These are phyloP conservation scores for Pseudoperonospora humuli DNA, from an alignment of 352 stramenopile species.

Conservation along the genomic window DNA sequence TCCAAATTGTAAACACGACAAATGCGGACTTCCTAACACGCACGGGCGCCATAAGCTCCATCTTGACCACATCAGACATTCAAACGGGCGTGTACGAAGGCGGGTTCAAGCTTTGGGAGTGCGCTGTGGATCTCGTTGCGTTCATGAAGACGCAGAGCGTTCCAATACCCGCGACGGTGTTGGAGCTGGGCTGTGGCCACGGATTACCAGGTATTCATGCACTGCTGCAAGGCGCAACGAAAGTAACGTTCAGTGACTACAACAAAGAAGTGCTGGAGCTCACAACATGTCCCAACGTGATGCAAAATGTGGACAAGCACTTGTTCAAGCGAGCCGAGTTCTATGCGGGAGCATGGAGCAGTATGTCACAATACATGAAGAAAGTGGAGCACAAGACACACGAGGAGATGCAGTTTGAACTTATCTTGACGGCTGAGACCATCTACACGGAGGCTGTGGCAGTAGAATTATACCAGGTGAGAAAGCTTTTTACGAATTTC, in stretches of 20 bases:
- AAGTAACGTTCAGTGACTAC: slow-evolving; percentile 81
- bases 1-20: slow-evolving; percentile 60
- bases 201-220: slow-evolving; percentile 71
- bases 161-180: slow-evolving; percentile 29
- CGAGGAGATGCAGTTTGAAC: slow-evolving; percentile 48
- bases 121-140: slow-evolving; percentile 61
- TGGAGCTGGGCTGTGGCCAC: slow-evolving; percentile 78
- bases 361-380: slow-evolving; percentile 50
- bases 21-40: slow-evolving; percentile 37
- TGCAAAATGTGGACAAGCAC: slow-evolving; percentile 33
- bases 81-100: slow-evolving; percentile 79
- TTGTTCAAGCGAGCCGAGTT: slow-evolving; percentile 43
- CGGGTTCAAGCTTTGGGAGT: slow-evolving; percentile 85
- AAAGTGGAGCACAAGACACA: slow-evolving; percentile 20
- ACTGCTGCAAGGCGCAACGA: slow-evolving; percentile 48
- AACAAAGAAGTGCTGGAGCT: slow-evolving; percentile 85
- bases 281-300: slow-evolving; percentile 72
- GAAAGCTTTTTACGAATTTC: background rate
- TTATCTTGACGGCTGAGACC: slow-evolving; percentile 80
- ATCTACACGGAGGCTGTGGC: slow-evolving; percentile 80
- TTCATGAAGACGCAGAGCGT: slow-evolving; percentile 29
- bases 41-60: slow-evolving; percentile 53
- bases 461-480: slow-evolving; percentile 56
- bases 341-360: slow-evolving; percentile 69
- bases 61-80: slow-evolving; percentile 68